A percentile compares a stretch with the other conserved stretches of the same genome.
Conservation (phyloP, 176 grass and related monocot species). For the Rhynchospora tenuis region DNA sequence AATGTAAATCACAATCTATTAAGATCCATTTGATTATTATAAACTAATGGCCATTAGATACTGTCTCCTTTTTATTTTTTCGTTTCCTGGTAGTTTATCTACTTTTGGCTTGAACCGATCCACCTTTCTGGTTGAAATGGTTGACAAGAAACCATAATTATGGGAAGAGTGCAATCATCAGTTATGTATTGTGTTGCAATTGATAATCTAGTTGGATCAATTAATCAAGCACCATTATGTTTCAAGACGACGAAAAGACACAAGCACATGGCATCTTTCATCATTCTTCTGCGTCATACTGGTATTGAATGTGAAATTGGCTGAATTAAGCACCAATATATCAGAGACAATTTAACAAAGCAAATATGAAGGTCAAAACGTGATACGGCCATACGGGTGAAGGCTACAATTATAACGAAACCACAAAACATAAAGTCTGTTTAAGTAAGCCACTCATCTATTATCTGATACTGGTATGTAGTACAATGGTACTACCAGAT, state of each 20-base stretch:
- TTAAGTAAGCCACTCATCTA: neutral
- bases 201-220: neutral
- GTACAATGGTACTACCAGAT: neutral
- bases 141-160: neutral
- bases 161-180: neutral
- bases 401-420: too few relatives aligned
- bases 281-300: neutral
- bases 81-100: neutral
- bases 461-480: neutral
- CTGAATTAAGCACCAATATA: neutral
- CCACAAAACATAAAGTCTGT: too few relatives aligned
- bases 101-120: neutral
- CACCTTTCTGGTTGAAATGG: neutral
- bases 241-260: too few relatives aligned
- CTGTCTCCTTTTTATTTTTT: neutral
- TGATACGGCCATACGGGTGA: too few relatives aligned
- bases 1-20: neutral
- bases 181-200: neutral
- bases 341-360: neutral
- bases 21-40: neutral
- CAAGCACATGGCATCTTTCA: too few relatives aligned
- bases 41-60: neutral
- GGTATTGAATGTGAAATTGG: neutral
- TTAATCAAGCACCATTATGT: neutral
- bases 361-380: neutral